Evolutionary conservation across 495 filamentous ascomycete species (phyloP).

Genomic region (Staphylotrichum longicolle): DNA sequence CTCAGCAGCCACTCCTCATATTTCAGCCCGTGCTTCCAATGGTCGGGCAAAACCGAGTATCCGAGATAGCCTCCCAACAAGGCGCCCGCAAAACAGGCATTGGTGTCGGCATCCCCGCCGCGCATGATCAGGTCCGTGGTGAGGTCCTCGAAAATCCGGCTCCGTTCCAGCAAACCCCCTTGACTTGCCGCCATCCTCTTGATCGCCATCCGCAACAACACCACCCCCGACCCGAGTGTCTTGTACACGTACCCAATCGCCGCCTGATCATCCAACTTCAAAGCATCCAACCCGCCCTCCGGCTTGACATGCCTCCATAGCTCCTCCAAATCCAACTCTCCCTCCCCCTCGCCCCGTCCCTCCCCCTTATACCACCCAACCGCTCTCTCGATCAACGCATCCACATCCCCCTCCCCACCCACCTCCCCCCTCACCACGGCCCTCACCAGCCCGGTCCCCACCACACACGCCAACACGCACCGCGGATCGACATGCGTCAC

Average conservation of each 20-base stretch:
- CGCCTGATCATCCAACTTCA: slow-evolving; percentile 40
- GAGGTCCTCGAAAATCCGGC: slow-evolving; percentile 39
- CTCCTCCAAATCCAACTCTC: slow-evolving; percentile 36
- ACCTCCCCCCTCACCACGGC: slow-evolving; percentile 45
- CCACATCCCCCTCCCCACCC: slow-evolving; percentile 33
- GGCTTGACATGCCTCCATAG: slow-evolving; percentile 32
- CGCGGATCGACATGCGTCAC: slow-evolving; percentile 49
- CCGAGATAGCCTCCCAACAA: slow-evolving; percentile 45
- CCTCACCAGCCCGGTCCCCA: slow-evolving; percentile 42
- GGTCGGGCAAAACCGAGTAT: slow-evolving; percentile 38
- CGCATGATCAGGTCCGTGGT: slow-evolving; percentile 47
- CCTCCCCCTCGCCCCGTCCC: slow-evolving; percentile 14
- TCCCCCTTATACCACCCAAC: slow-evolving; percentile 27
- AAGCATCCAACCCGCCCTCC: slow-evolving; percentile 28
- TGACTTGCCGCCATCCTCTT: slow-evolving; percentile 15
- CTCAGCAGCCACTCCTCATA: slow-evolving; percentile 41
- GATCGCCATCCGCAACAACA: slow-evolving; percentile 40
- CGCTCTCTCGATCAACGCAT: slow-evolving; percentile 30
- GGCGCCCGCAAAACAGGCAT: slow-evolving; percentile 48
- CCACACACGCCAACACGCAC: slow-evolving; percentile 45
- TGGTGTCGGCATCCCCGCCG: slow-evolving; percentile 52
- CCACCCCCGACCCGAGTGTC: slow-evolving; percentile 42
- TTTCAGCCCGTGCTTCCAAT: slow-evolving; percentile 44
- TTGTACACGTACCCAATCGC: slow-evolving; percentile 54
- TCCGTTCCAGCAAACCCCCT: slow-evolving; percentile 12